These are phyloP conservation scores for Barnettozyma siamensis DNA, from an alignment of 805 yeast species.

Conservation along the genomic window DNA sequence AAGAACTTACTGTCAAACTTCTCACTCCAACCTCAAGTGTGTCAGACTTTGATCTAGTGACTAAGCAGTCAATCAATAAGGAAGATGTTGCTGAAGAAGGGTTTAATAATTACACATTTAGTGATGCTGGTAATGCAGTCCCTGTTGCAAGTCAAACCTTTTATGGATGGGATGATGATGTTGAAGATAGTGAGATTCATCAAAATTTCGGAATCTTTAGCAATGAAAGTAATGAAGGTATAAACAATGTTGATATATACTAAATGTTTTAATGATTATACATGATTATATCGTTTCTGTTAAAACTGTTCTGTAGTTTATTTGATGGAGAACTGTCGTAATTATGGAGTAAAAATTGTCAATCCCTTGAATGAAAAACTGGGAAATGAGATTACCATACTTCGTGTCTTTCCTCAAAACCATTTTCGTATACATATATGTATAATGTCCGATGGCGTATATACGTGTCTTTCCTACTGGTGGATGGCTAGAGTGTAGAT, in stretches of 20 bases:
- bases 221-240: conserved; percentile 6
- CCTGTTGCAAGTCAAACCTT: not conserved
- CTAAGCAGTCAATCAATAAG: not conserved
- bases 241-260: conserved; percentile 1
- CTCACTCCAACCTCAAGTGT: conserved; percentile 21
- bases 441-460: no score
- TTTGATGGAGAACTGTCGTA: no score
- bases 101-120: not conserved
- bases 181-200: conserved; percentile 4
- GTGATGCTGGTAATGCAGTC: not conserved
- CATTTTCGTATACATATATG: no score
- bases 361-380: no score
- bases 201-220: conserved; percentile 6
- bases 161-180: conserved; percentile 14
- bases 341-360: no score
- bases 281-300: not conserved
- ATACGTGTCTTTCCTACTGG: no score
- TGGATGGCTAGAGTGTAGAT: no score
- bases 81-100: not conserved
- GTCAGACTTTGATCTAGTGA: conserved; percentile 10
- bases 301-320: no score
- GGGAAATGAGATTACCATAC: no score
- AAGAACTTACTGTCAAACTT: conserved; percentile 6
- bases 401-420: no score
- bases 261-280: not conserved